Conservation (phyloP, 2,329 filamentous ascomycete genomes). For the Pseudogymnoascus sp. region DNA sequence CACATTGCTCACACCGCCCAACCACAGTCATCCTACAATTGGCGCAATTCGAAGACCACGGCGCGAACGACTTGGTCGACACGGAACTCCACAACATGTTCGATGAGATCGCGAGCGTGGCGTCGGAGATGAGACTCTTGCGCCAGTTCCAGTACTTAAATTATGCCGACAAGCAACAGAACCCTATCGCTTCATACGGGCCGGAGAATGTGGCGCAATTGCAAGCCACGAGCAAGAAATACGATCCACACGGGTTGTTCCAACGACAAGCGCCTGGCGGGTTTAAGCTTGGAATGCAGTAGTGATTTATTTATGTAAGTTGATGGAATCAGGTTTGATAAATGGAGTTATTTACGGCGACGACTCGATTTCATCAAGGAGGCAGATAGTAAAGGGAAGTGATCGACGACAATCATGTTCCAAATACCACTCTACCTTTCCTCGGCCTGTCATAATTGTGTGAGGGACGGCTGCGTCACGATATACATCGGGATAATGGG, state of each 20-base stretch:
- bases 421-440: neutral
- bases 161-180: conserved; percentile 13
- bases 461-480: neutral
- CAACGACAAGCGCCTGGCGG: conserved; percentile 24
- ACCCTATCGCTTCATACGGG: conserved; percentile 31
- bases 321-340: neutral
- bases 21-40: neutral
- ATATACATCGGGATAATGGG: neutral
- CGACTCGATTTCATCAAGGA: neutral
- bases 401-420: neutral
- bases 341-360: neutral
- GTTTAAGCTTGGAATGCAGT: conserved; percentile 19
- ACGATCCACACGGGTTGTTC: conserved; percentile 31
- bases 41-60: neutral
- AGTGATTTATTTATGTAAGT: neutral
- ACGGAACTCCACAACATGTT: neutral
- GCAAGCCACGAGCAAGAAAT: conserved; percentile 27
- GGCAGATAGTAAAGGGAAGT: too few relatives aligned
- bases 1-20: neutral
- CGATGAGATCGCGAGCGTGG: neutral
- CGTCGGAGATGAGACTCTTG: conserved; percentile 8
- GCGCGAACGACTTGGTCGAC: neutral
- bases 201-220: conserved; percentile 32
- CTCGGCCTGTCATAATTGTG: neutral
- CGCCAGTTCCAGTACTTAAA: conserved; percentile 15